phyloP scores from a whole-genome alignment of 2,329 filamentous ascomycete genomes.

The Botryotinia narcissicola region DNA sequence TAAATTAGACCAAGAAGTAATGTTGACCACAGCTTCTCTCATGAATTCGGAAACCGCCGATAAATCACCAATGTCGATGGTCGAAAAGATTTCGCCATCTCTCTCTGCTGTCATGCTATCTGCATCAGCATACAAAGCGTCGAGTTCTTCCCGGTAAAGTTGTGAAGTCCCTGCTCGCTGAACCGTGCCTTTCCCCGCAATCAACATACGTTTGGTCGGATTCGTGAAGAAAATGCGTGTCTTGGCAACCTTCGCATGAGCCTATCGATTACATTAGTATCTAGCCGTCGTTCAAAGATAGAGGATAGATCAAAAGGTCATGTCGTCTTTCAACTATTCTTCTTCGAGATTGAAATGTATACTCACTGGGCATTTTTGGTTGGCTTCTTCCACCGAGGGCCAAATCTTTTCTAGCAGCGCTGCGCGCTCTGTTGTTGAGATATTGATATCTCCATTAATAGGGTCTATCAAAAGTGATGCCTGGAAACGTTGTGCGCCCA shows the following conservation, averaged over 20 bases:
- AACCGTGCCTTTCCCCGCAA: conserved; percentile 41
- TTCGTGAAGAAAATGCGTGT: conserved; percentile 36
- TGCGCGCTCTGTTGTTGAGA: background rate
- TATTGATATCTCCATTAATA: background rate
- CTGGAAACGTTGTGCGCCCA: background rate
- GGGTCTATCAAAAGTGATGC: background rate
- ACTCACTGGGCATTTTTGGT: background rate
- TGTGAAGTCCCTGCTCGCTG: conserved; percentile 36
- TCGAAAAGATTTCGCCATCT: background rate
- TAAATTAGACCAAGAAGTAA: background rate
- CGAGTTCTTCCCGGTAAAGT: conserved; percentile 17
- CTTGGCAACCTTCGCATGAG: conserved; percentile 34
- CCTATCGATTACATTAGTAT: background rate
- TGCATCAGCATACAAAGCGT: background rate
- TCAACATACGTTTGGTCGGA: conserved; percentile 38
- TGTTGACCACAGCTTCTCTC: too few relatives aligned
- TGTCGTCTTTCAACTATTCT: conserved; percentile 36
- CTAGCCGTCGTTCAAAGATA: background rate
- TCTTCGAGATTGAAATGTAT: background rate
- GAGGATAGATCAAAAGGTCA: conserved; percentile 25
- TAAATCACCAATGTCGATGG: background rate
- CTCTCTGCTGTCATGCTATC: background rate
- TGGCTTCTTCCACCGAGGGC: background rate
- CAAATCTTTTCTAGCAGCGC: background rate
- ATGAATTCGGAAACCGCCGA: background rate